These are phyloP conservation scores for Halteria grandinella DNA, from an alignment of 73 alveolate species.

Conservation along the genomic window DNA sequence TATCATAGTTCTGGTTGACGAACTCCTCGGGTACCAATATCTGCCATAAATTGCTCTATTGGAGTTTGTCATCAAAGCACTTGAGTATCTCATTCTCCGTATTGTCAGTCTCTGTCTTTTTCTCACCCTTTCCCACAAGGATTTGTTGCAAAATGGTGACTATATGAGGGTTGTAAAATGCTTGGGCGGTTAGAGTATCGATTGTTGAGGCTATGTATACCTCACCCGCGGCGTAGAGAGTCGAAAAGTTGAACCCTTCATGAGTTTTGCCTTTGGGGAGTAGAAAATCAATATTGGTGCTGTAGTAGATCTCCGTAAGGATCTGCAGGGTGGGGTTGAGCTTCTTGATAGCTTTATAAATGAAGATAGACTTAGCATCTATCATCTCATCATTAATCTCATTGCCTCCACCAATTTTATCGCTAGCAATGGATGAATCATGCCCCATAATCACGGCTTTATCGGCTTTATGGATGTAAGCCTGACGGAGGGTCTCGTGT, in stretches of 20 bases:
- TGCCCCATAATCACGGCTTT: constrained; percentile 96
- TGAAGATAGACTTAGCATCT: constrained; percentile 94
- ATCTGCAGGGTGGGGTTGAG: constrained; percentile 87
- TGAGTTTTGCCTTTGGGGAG: constrained; percentile 77
- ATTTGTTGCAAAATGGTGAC: constrained; percentile 90
- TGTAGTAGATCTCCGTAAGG: constrained; percentile 93
- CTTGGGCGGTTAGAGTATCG: constrained; percentile 95
- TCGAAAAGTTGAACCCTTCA: constrained; percentile 81
- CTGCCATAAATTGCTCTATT: constrained; percentile 91
- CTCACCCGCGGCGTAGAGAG: constrained; percentile 96
- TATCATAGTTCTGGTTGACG: constrained; percentile 91
- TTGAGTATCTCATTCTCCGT: constrained; percentile 33
- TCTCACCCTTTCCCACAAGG: constrained; percentile 79
- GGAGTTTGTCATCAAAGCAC: constrained; percentile 61
- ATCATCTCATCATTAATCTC: constrained; percentile 89
- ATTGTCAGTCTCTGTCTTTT: not conserved
- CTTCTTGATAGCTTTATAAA: constrained; percentile 95
- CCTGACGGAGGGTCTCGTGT: constrained; percentile 84
- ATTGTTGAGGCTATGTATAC: constrained; percentile 96
- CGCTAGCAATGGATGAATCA: constrained; percentile 79
- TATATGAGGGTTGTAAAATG: constrained; percentile 94
- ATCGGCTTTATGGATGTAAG: constrained; percentile 94
- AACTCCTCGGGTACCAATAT: constrained; percentile 96
- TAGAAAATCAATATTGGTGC: constrained; percentile 92
- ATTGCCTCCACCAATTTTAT: constrained; percentile 54